Evolutionary conservation across 352 stramenopile genomes (phyloP).

Genomic region (Phytophthora idaei): DNA sequence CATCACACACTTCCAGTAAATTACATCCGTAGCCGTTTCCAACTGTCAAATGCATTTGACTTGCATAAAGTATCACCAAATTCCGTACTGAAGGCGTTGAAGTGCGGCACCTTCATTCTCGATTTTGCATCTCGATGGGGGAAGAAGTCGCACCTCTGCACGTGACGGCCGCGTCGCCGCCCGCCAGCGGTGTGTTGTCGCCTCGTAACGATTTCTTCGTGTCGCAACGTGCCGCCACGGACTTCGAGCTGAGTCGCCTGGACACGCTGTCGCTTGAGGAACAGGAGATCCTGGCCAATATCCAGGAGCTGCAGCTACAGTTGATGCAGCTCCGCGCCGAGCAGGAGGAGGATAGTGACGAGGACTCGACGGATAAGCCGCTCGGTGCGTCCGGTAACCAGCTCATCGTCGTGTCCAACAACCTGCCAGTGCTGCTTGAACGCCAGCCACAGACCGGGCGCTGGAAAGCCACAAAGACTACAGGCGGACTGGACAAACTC

Average conservation of each 20-base stretch:
- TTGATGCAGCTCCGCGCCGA: constrained; percentile 80
- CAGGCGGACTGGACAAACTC: constrained; percentile 85
- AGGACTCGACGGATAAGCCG: constrained; percentile 41
- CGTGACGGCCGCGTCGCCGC: constrained; percentile 29
- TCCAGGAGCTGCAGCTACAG: constrained; percentile 90
- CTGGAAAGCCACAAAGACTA: constrained; percentile 88
- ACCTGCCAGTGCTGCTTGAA: constrained; percentile 76
- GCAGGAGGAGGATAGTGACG: constrained; percentile 65
- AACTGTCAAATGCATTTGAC: constrained; percentile 12
- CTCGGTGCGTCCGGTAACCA: constrained; percentile 34
- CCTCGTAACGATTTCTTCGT: constrained; percentile 82
- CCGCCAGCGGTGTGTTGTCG: constrained; percentile 40
- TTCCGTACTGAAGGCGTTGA: constrained; percentile 16
- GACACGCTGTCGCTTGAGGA: constrained; percentile 83
- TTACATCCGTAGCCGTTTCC: constrained; percentile 12
- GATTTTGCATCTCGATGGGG: constrained; percentile 27
- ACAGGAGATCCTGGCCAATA: constrained; percentile 89
- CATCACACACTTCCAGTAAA: neutral
- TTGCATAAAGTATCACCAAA: constrained; percentile 5
- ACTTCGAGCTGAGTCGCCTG: constrained; percentile 71
- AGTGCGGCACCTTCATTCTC: constrained; percentile 28
- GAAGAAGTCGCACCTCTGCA: constrained; percentile 31
- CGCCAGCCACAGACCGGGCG: constrained; percentile 75
- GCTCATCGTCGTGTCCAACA: constrained; percentile 91
- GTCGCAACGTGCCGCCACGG: constrained; percentile 63